Percentiles rank a stretch among this genome's conserved stretches.
These are phyloP conservation scores for Penicillium sp. DNA, from an alignment of 2,329 filamentous ascomycete species.

Conservation along the genomic window DNA sequence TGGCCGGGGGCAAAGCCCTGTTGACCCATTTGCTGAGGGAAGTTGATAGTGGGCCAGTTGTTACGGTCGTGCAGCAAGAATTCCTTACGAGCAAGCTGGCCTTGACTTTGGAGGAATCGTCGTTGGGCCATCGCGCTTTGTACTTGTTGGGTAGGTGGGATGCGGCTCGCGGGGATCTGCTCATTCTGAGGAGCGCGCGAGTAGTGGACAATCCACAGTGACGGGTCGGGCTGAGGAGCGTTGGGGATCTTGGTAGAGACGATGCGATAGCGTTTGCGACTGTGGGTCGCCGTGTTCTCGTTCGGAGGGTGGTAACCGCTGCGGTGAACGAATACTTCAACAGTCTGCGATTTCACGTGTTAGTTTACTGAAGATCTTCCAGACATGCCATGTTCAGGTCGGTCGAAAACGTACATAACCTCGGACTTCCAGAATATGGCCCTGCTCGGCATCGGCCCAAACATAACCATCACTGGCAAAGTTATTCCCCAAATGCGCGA, in stretches of 20 bases:
- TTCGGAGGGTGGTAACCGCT: constrained; percentile 75
- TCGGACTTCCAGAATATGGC: constrained; percentile 73
- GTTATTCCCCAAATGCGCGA: constrained; percentile 69
- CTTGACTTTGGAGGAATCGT: constrained; percentile 69
- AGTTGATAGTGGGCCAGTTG: constrained; percentile 85
- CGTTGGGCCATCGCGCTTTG: constrained; percentile 52
- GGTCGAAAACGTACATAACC: constrained; percentile 61
- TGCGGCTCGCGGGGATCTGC: constrained; percentile 67
- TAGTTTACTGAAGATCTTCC: not conserved
- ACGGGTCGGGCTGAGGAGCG: constrained; percentile 74
- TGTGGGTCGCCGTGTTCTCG: constrained; percentile 75
- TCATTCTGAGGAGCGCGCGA: constrained; percentile 74
- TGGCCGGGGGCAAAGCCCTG: constrained; percentile 60
- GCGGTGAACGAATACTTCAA: constrained; percentile 88
- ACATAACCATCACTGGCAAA: constrained; percentile 92
- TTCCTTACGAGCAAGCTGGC: constrained; percentile 84
- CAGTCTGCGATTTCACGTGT: constrained; percentile 59
- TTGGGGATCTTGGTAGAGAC: constrained; percentile 71
- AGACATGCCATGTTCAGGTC: not conserved
- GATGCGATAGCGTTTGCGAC: constrained; percentile 84
- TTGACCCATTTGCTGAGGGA: constrained; percentile 60
- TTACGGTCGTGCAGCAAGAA: constrained; percentile 90
- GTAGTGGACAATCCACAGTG: constrained; percentile 91
- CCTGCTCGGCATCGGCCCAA: constrained; percentile 81
- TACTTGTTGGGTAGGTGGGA: constrained; percentile 51